Evolutionary conservation across 2,329 filamentous ascomycete species (phyloP), one percentile per base, ranked within the genome.

Genomic region (Monascus ruber): DNA sequence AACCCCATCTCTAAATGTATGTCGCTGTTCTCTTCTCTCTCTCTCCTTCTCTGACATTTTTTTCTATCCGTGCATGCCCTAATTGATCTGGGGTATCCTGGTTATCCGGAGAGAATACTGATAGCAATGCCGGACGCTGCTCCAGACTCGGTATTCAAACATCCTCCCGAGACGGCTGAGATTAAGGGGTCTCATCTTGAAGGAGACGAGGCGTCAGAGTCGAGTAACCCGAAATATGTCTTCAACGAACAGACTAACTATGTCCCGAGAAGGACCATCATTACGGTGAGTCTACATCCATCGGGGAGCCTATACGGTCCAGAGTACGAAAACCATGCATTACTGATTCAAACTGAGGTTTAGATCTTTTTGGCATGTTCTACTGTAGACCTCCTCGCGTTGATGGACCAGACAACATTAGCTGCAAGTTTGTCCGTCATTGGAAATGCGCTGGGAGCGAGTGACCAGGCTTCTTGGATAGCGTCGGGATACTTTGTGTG

Each of bases 171-270:
- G 17, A 17, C 17, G 17, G 17, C 17, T 17, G 17, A 17, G 17
- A 17, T 17, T 17, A 17, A 17, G 17, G 17, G 17, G 17, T 17
- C 17, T 17, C 17, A 17, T 17, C 17, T 17, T 17, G 17, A 17
- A 17, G 17, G 17, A 17, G 17, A 17, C 3, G 17, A 17, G 17
- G 17, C 17, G 17, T 17, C 17, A 17, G 17, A 17, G 17, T 17
- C 17, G 17, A 17, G 17, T 17, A 17, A 17, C 17, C 17, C 37
- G 36, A 51, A 42, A 11, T 25, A 48, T 24, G 32, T 43, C 17
- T 73, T 75, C 54, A 74, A 72, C 33, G 72, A 75, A 45, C 72
- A 75, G 50, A 74, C 72, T 10, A 72, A 74, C 44, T 75, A 74
- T 59, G 70, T 74, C 2, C 68, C 71, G 4, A 64, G 49, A 36